Conservation (phyloP, 1,284 basidiomycete genomes). For the Trichosporon faecale region DNA sequence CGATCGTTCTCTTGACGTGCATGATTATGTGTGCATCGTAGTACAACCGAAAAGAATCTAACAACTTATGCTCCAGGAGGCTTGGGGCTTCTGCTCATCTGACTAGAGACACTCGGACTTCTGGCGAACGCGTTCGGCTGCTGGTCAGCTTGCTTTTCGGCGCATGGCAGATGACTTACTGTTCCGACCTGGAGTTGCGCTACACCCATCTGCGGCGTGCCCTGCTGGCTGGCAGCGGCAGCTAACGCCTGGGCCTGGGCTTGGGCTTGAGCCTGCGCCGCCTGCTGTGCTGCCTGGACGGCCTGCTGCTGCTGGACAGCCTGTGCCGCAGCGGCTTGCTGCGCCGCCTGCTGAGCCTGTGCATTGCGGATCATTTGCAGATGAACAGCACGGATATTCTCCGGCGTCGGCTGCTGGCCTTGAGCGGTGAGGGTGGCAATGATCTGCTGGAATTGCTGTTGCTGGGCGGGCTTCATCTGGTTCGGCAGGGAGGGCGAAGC, state of each 20-base stretch:
- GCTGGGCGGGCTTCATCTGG: constrained; percentile 22
- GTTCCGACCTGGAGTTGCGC: neutral
- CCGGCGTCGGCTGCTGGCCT: constrained; percentile 38
- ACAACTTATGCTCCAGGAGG: neutral
- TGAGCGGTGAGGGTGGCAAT: constrained; percentile 32
- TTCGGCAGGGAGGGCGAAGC: constrained; percentile 8
- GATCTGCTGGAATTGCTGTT: constrained; percentile 33
- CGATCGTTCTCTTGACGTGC: neutral
- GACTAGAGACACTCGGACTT: neutral
- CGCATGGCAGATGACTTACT: neutral
- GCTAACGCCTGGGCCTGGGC: constrained; percentile 22
- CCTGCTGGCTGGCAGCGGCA: constrained; percentile 3
- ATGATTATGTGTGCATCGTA: constrained; percentile 3
- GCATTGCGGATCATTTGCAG: constrained; percentile 31
- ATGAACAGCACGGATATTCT: constrained; percentile 34
- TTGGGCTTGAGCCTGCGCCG: constrained; percentile 17
- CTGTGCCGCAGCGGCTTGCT: constrained; percentile 7
- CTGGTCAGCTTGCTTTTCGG: neutral
- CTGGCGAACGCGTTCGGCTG: constrained; percentile 1
- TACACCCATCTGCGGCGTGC: constrained; percentile 8
- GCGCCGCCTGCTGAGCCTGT: constrained; percentile 13
- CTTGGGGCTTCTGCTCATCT: constrained; percentile 8
- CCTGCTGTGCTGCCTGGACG: constrained; percentile 14
- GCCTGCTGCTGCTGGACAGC: constrained; percentile 3
- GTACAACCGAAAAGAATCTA: constrained; percentile 7